phyloP scores from a whole-genome alignment of 2,329 filamentous ascomycete genomes.

The Trichoderma semiorbis region DNA sequence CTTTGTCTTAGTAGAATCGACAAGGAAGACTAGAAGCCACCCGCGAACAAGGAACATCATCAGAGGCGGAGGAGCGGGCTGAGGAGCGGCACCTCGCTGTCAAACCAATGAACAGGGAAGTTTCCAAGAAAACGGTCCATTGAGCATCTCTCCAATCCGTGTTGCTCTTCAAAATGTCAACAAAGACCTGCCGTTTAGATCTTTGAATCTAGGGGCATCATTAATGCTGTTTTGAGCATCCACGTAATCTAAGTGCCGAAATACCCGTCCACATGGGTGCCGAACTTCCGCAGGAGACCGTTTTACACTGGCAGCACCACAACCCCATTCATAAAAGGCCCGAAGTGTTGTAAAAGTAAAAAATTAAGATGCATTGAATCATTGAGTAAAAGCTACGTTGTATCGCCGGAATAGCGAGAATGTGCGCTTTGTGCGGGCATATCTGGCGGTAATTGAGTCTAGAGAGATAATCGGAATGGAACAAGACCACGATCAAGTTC shows the following conservation, averaged over 20 bases:
- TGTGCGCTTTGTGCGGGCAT: background rate
- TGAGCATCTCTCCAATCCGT: background rate
- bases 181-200: constrained; percentile 13
- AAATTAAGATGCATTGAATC: background rate
- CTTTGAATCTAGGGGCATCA: background rate
- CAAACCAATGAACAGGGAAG: background rate
- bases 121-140: constrained; percentile 3
- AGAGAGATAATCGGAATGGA: background rate
- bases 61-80: background rate
- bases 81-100: background rate
- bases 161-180: background rate
- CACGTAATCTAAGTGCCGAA: constrained; percentile 7
- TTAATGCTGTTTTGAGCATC: background rate
- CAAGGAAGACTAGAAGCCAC: background rate
- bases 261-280: constrained; percentile 12
- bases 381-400: background rate
- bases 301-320: background rate
- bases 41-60: background rate
- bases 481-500: background rate
- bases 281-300: constrained; percentile 11
- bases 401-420: background rate
- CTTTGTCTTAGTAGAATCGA: constrained; percentile 1
- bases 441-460: background rate
- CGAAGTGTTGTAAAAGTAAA: background rate
- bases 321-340: constrained; percentile 9